Percentiles rank a stretch among this genome's conserved stretches.
Evolutionary conservation across 2,329 filamentous ascomycete genomes (phyloP).

Genomic region (Coniochaeta hoffmannii): DNA sequence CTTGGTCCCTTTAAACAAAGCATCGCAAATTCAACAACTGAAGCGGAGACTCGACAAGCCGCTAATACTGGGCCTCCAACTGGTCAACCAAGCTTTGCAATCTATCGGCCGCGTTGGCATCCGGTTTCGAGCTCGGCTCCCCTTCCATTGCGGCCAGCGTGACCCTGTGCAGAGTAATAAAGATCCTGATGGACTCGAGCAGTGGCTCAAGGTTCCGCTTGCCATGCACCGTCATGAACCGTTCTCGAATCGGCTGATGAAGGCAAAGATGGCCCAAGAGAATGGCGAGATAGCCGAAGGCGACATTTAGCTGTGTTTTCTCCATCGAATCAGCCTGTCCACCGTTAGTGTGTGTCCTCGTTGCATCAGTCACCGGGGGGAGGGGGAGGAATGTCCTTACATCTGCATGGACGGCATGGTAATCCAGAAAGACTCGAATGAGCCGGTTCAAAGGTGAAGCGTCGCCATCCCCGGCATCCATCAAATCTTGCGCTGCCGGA

Average conservation of each 20-base stretch:
- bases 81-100: constrained; percentile 32
- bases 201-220: constrained; percentile 37
- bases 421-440: constrained; percentile 58
- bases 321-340: constrained; percentile 60
- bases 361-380: too few relatives aligned
- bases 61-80: constrained; percentile 18
- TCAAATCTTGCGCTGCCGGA: constrained; percentile 44
- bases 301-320: constrained; percentile 73
- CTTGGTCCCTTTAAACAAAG: neutral
- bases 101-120: constrained; percentile 26
- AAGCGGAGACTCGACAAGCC: neutral
- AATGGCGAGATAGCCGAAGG: constrained; percentile 79
- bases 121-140: constrained; percentile 23
- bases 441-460: constrained; percentile 48
- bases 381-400: constrained; percentile 52
- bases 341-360: constrained; percentile 10
- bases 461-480: constrained; percentile 28
- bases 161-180: constrained; percentile 43
- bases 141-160: constrained; percentile 31
- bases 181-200: constrained; percentile 46
- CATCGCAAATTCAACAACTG: neutral
- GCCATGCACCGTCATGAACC: constrained; percentile 33
- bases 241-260: constrained; percentile 32
- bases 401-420: constrained; percentile 57
- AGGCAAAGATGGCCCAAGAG: constrained; percentile 76